Evolutionary conservation across 1,139 yeast species (phyloP).

Genomic region (Nadsonia commutata): DNA sequence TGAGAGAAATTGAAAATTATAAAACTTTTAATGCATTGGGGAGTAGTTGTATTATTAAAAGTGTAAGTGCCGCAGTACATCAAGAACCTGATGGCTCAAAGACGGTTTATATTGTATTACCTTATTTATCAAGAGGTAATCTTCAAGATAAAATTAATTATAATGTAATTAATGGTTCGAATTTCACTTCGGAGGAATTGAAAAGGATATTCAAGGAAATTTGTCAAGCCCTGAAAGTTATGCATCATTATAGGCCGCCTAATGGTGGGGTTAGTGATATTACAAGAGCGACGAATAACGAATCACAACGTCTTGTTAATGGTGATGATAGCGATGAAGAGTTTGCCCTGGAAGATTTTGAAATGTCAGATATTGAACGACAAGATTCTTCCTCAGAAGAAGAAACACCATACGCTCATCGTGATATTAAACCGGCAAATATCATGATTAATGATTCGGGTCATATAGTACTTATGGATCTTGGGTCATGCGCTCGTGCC

Average conservation of each 20-base stretch:
- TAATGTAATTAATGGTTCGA: conserved; percentile 39
- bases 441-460: conserved; percentile 67
- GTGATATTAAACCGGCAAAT: conserved; percentile 82
- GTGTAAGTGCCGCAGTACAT: conserved; percentile 54
- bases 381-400: conserved; percentile 28
- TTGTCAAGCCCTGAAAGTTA: conserved; percentile 56
- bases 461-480: conserved; percentile 61
- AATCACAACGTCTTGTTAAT: conserved; percentile 1
- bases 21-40: conserved; percentile 37
- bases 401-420: conserved; percentile 61
- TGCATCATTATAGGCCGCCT: conserved; percentile 61
- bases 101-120: conserved; percentile 63
- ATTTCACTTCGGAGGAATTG: conserved; percentile 48
- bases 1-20: conserved; percentile 64
- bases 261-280: too few relatives aligned
- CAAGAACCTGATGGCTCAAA: conserved; percentile 70
- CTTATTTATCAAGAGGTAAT: conserved; percentile 58
- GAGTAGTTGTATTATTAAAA: conserved; percentile 33
- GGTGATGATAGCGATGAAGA: conserved; percentile 9
- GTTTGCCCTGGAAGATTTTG: conserved; percentile 7
- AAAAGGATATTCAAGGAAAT: conserved; percentile 48
- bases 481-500: conserved; percentile 68
- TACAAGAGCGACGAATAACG: neutral
- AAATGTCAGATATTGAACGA: conserved; percentile 4
- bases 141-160: conserved; percentile 64